A percentile compares a stretch with the other conserved stretches of the same genome.
phyloP scores from a whole-genome alignment of 805 yeast genomes.

The Hanseniaspora lindneri region DNA sequence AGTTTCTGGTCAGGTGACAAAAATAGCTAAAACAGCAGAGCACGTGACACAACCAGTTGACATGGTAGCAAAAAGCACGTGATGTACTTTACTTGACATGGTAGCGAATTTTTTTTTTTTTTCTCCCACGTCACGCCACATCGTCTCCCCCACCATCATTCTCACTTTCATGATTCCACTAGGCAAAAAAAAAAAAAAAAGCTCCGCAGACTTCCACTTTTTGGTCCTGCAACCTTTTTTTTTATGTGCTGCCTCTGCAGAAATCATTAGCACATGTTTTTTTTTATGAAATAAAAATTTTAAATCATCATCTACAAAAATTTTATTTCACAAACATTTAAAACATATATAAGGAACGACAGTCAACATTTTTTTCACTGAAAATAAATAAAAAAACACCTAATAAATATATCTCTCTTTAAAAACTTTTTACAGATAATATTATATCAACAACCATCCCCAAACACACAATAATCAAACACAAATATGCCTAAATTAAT shows the following conservation, averaged over 20 bases:
- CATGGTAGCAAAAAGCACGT: too few species aligned
- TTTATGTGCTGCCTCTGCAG: too few species aligned
- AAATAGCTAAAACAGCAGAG: too few species aligned
- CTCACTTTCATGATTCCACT: not conserved
- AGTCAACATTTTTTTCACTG: not conserved
- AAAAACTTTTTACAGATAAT: not conserved
- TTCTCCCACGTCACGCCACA: too few species aligned
- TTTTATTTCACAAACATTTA: not conserved
- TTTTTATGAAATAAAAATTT: too few species aligned
- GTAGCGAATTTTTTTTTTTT: too few species aligned
- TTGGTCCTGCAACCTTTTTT: too few species aligned
- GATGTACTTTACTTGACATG: too few species aligned
- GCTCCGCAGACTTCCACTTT: not conserved
- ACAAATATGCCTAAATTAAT: conserved; percentile 52
- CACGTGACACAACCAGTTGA: too few species aligned
- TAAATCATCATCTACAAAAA: not conserved
- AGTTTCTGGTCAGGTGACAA: not conserved
- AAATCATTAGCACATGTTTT: too few species aligned
- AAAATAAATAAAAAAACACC: too few species aligned
- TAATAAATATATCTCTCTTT: too few species aligned
- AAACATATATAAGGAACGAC: not conserved
- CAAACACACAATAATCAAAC: conserved; percentile 13
- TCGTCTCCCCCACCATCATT: not conserved
- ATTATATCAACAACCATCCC: not conserved
- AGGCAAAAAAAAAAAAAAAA: not conserved